A percentile compares a stretch with the other conserved stretches of the same genome.
Evolutionary conservation across 768 basidiomycete genomes (phyloP).

Genomic region (Favolaschia claudopus): DNA sequence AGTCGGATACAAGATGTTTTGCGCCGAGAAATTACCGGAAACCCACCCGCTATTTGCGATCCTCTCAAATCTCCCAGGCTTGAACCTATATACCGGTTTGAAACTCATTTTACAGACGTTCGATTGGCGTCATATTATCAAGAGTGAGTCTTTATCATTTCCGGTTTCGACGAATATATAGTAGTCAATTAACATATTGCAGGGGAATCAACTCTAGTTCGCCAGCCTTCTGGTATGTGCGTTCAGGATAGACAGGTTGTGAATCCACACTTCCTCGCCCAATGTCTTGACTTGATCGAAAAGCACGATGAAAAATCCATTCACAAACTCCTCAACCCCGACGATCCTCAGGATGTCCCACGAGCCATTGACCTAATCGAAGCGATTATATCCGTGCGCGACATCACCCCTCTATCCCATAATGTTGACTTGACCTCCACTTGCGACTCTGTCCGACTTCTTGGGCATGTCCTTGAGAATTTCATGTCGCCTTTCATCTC

Average conservation of each 20-base stretch:
- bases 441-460: too few species aligned
- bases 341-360: too few species aligned
- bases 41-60: background rate
- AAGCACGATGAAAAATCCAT: conserved; percentile 13
- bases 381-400: conserved; percentile 1
- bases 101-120: conserved; percentile 15
- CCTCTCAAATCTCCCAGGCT: conserved; percentile 6
- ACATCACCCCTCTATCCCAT: too few species aligned
- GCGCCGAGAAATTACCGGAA: background rate
- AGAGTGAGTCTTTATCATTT: too few species aligned
- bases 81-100: conserved; percentile 16
- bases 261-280: conserved; percentile 27
- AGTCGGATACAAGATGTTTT: conserved; percentile 7
- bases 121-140: conserved; percentile 21
- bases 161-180: too few species aligned
- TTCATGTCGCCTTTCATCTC: too few species aligned
- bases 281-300: conserved; percentile 29
- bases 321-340: conserved; percentile 33
- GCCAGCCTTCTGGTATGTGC: background rate
- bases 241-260: conserved; percentile 8
- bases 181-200: too few species aligned
- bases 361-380: conserved; percentile 35
- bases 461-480: too few species aligned
- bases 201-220: conserved; percentile 17
- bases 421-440: too few species aligned